Evolutionary conservation across 495 filamentous ascomycete genomes (phyloP).

Genomic region (Sabuloglossum arenarium): DNA sequence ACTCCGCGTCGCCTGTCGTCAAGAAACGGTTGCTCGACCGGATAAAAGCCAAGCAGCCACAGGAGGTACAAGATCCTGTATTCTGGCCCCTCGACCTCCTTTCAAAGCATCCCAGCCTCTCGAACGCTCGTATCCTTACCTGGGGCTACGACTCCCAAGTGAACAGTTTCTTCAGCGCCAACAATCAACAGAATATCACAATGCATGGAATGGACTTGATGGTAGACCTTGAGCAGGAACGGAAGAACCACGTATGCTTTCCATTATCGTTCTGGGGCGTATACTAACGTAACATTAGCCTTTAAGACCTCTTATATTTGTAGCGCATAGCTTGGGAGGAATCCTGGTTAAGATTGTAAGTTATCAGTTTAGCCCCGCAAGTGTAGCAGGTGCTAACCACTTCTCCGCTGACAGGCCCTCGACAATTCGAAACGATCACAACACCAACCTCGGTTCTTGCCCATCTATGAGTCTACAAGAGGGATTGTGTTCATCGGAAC

Average conservation of each 20-base stretch:
- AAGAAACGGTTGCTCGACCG: background rate
- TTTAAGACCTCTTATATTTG: background rate
- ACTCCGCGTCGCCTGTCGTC: background rate
- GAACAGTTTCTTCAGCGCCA: background rate
- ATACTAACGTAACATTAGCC: background rate
- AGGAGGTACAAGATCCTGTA: background rate
- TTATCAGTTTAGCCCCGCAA: background rate
- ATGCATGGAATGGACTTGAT: background rate
- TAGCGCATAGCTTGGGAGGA: background rate
- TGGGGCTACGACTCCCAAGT: background rate
- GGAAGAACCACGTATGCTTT: background rate
- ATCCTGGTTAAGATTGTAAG: background rate
- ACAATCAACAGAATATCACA: background rate
- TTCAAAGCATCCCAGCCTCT: background rate
- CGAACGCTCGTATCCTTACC: background rate
- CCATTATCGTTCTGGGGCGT: background rate
- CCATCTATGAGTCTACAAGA: slow-evolving; percentile 17
- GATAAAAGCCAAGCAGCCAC: background rate
- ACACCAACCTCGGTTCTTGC: background rate
- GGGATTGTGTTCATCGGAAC: slow-evolving; percentile 72
- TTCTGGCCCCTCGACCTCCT: background rate
- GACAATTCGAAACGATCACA: background rate
- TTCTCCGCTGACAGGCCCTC: background rate
- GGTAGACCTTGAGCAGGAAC: background rate
- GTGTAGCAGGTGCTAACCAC: background rate